Evolutionary conservation across 2,329 filamentous ascomycete genomes (phyloP).

Genomic region (Alternaria metachromatica): DNA sequence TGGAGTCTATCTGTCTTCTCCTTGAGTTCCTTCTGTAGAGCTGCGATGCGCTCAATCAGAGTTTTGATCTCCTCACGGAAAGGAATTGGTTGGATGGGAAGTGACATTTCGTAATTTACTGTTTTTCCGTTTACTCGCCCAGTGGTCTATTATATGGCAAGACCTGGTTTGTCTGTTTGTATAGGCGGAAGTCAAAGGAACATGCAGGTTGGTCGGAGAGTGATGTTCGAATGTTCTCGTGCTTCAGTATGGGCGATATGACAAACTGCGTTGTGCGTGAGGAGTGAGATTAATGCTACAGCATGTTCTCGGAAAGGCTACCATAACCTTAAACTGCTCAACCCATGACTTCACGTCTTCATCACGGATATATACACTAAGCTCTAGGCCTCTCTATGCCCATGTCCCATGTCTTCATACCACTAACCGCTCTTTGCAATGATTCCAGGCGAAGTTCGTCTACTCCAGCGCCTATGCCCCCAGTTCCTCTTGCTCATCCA

Average conservation of each 20-base stretch:
- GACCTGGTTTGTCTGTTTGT: background rate
- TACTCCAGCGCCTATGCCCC: background rate
- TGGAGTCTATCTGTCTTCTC: background rate
- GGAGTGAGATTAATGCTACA: background rate
- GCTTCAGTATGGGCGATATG: background rate
- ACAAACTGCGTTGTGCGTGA: background rate
- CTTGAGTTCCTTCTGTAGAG: background rate
- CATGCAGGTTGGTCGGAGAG: background rate
- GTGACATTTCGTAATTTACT: background rate
- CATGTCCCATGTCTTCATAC: background rate
- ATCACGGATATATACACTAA: background rate
- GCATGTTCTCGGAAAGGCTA: background rate
- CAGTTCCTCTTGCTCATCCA: background rate
- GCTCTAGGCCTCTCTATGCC: background rate
- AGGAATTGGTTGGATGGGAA: background rate
- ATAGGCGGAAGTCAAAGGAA: accelerated
- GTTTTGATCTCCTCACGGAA: background rate
- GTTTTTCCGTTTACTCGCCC: background rate
- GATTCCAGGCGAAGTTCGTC: background rate
- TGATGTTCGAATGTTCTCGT: background rate
- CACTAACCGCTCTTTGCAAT: background rate
- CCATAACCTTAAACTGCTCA: background rate
- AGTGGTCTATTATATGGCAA: background rate
- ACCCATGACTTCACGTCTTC: background rate
- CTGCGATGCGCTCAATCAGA: background rate